Base-by-base conservation (phyloP, 164 flowering plant species). In the Buxus sempervirens region DNA sequence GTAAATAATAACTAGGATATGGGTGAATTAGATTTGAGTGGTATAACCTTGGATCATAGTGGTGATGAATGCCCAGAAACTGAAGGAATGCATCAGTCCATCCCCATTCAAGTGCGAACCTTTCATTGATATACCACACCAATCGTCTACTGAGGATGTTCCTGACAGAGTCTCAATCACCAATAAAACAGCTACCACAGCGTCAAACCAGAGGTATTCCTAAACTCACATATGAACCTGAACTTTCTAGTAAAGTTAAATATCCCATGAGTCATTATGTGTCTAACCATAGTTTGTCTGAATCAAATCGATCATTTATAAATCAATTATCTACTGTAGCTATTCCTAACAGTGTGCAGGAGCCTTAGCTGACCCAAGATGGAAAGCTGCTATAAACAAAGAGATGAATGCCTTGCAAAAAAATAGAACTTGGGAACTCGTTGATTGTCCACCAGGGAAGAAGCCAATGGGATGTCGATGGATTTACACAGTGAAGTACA, bases 211-310 rank as follows among this genome's bases (percentile, higher is more conserved):
- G 53, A 74, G 73, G 73, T 65, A 74, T 74, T 45, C 70, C 67
- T 60, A 74, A 74, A 69, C 63, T 64, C n/a, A 69, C 51, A 13
- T 64, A 57, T 66, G 69, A 66, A 57, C 69, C 61, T 41, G 41
- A 66, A 15, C 45, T 65, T 28, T 73, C 68, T 54, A 61, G 36
- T 62, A 62, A 70, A 62, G 49, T 56, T 55, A 66, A 58, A 18
- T 66, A 57, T 57, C 69, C 49, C 27, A 55, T 66, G 60, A 36
- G 51, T 58, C 36, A 58, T 65, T 68, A 69, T 76, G 69, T 75
- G 57, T 75, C 65, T 54, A 53, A 55, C 58, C 73, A 70, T 65
- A 58, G 22, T 48, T 61, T 74, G 51, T 70, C 67, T 26, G 54
- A 70, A 74, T 60, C 57, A 41, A 74, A 74, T 65, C 38, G 38